These are phyloP conservation scores for Sugiyamaella marilandica DNA, from an alignment of 805 yeast species.

Conservation along the genomic window DNA sequence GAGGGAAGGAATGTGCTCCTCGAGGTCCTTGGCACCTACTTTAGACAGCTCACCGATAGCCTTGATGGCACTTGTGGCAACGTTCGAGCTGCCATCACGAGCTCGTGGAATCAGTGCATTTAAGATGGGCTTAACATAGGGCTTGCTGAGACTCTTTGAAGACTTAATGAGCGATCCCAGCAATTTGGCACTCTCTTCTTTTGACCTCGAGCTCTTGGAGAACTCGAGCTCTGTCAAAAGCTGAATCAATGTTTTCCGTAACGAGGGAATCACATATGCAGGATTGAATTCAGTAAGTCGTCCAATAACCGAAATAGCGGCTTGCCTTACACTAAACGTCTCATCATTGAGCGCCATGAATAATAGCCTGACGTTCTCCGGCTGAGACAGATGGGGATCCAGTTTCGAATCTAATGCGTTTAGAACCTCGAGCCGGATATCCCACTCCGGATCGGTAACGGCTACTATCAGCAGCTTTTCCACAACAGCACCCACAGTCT, in stretches of 20 bases:
- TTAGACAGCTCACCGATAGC: slow-evolving; percentile 87
- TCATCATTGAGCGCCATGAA: slow-evolving; percentile 93
- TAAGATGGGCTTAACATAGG: slow-evolving; percentile 87
- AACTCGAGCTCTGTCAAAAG: slow-evolving; percentile 79
- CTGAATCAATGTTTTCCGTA: slow-evolving; percentile 81
- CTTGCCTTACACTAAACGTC: slow-evolving; percentile 72
- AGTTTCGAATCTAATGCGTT: slow-evolving; percentile 61
- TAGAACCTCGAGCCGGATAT: slow-evolving; percentile 76
- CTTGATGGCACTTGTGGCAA: slow-evolving; percentile 76
- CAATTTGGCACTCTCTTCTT: slow-evolving; percentile 81
- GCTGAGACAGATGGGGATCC: slow-evolving; percentile 91
- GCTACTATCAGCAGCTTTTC: slow-evolving; percentile 76
- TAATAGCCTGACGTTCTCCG: slow-evolving; percentile 77
- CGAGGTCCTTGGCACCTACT: slow-evolving; percentile 83
- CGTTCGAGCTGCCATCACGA: slow-evolving; percentile 66
- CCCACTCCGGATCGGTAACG: slow-evolving; percentile 83
- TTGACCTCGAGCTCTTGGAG: slow-evolving; percentile 66
- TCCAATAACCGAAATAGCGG: slow-evolving; percentile 75
- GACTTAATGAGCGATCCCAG: slow-evolving; percentile 69
- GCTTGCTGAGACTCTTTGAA: slow-evolving; percentile 77
- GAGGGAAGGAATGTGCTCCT: slow-evolving; percentile 61
- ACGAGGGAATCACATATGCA: slow-evolving; percentile 90
- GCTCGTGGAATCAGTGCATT: slow-evolving; percentile 77
- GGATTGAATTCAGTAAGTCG: slow-evolving; percentile 83
- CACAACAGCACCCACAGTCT: slow-evolving; percentile 79